Evolutionary conservation across 2,329 filamentous ascomycete genomes (phyloP), one percentile per base, ranked within the genome.

Genomic region (Septoria linicola): DNA sequence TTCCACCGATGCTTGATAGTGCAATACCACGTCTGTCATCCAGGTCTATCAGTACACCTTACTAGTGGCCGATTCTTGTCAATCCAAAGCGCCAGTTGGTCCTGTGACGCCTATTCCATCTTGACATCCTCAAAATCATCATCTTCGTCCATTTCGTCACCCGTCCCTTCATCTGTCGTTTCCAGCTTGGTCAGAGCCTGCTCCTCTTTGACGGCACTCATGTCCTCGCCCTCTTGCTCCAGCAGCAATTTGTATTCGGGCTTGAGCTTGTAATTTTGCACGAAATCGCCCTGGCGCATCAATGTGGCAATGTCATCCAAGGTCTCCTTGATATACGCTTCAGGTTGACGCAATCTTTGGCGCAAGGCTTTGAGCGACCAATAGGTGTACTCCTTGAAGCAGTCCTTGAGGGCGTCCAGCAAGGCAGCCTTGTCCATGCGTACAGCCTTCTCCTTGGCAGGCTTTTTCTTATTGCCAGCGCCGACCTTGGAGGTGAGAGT

Each of bases 351-450:
- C 32, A 95, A 81, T 54, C 80, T 76, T 43, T 83, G 78, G 58
- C 89, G 89, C 61, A 99, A 80, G 4, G 87, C 82, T 66, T 89
- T 91, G 78, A 97, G 88, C n/a, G 87, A 84, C 91, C 92, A 99
- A 72, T 93, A 97, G 63, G 85, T 84, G 77, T 87, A 95, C 64
- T 87, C 77, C 50, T 85, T 82, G 82, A 96, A 99, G 67, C 85
- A 87, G 41, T 80, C 74, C 75, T 92, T 90, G 55, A 99, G 84
- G 58, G 82, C 80, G 72, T 96, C 91, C 72, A 95, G 74, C 57
- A 99, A 83, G 64, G 93, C 87, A 76, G 89, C 86, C 70, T 91
- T 84, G 37, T 89, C 85, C 72, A 97, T 91, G 72, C 93, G 91
- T 27, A 89, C 87, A 21, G 88, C 86, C 76, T 97, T 96, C 72